These are phyloP conservation scores for Lactifluus volemus DNA, from an alignment of 768 basidiomycete species.

Conservation along the genomic window DNA sequence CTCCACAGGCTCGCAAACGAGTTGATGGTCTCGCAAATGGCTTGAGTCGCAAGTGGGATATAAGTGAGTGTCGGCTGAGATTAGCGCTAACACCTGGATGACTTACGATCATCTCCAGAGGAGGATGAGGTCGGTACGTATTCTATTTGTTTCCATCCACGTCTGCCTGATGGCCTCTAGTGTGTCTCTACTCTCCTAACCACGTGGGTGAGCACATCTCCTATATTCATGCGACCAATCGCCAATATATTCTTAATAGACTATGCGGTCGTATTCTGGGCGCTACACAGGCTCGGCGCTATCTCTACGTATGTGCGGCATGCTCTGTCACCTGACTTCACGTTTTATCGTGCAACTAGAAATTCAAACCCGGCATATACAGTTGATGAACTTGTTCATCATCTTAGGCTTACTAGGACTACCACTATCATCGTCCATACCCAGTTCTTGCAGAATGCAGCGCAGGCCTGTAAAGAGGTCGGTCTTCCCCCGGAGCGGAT, in stretches of 20 bases:
- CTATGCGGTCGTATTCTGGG: slow-evolving; percentile 51
- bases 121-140: slow-evolving; percentile 44
- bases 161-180: slow-evolving; percentile 25
- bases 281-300: slow-evolving; percentile 47
- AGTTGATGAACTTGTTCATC: slow-evolving; percentile 26
- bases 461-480: slow-evolving; percentile 5
- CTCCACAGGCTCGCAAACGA: slow-evolving; percentile 1
- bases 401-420: slow-evolving; percentile 25
- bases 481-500: slow-evolving; percentile 6
- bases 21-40: slow-evolving; percentile 10
- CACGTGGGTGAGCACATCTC: slow-evolving; percentile 39
- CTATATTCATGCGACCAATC: not conserved
- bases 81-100: not conserved
- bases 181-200: slow-evolving; percentile 58
- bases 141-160: not conserved
- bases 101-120: slow-evolving; percentile 27
- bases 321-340: not conserved
- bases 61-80: slow-evolving; percentile 1
- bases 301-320: slow-evolving; percentile 44
- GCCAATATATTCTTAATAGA: slow-evolving; percentile 28
- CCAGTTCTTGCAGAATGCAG: slow-evolving; percentile 5
- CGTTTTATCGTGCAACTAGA: not conserved
- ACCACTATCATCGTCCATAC: slow-evolving; percentile 10
- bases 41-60: slow-evolving; percentile 12
- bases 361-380: slow-evolving; percentile 31